phyloP scores from a whole-genome alignment of 805 yeast species.

The Suhomyces pyralidae region DNA sequence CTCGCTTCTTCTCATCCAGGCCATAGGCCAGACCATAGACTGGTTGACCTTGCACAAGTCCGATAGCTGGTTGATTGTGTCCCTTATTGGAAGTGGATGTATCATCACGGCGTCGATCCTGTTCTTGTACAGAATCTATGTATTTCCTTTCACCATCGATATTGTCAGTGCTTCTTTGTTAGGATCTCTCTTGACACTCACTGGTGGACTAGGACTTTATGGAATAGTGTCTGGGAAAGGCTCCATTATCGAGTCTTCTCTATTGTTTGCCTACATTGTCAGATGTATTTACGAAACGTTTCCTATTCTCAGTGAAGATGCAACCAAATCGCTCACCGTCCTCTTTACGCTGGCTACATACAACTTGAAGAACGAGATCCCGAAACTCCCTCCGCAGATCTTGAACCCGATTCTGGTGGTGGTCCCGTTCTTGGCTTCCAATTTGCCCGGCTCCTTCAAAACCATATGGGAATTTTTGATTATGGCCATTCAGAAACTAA shows the following conservation, averaged over 20 bases:
- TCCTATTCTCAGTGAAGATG: conserved; percentile 71
- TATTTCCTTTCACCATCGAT: conserved; percentile 68
- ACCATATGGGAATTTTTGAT: conserved; percentile 54
- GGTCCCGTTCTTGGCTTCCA: conserved; percentile 48
- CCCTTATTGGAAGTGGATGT: conserved; percentile 68
- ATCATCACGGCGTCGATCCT: conserved; percentile 73
- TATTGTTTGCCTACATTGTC: conserved; percentile 86
- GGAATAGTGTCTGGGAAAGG: conserved; percentile 85
- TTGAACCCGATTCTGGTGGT: conserved; percentile 24
- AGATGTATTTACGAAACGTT: conserved; percentile 90
- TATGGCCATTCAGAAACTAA: conserved; percentile 56
- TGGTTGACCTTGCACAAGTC: conserved; percentile 62
- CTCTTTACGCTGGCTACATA: conserved; percentile 33
- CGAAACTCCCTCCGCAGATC: conserved; percentile 35
- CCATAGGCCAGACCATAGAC: conserved; percentile 77
- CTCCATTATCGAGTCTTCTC: conserved; percentile 84
- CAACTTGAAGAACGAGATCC: conserved; percentile 33
- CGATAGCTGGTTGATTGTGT: conserved; percentile 76
- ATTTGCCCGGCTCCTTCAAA: conserved; percentile 51
- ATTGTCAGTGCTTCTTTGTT: conserved; percentile 74
- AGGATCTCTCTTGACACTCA: conserved; percentile 79
- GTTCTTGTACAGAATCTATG: conserved; percentile 79
- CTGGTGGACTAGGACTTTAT: conserved; percentile 69
- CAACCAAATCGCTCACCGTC: conserved; percentile 29
- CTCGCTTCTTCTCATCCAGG: conserved; percentile 85